Evolutionary conservation across 371 early-diverging fungal species (phyloP).

Genomic region (Syncephalastrum sp.): DNA sequence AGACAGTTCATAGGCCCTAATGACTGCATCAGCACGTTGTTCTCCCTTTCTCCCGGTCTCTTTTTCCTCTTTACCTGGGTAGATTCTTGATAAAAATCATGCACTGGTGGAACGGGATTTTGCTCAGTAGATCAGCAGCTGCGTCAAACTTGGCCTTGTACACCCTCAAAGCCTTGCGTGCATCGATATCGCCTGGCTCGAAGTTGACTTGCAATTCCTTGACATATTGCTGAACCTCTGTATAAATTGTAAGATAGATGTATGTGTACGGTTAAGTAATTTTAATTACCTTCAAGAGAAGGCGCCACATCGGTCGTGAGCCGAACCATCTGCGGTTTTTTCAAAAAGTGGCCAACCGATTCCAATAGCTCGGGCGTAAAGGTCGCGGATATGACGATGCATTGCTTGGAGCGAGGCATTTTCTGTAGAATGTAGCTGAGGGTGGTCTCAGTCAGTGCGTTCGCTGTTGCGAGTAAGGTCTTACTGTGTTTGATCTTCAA

Average conservation of each 20-base stretch:
- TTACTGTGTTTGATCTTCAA: constrained; percentile 37
- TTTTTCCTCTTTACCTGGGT: constrained; percentile 18
- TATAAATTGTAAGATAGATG: not conserved
- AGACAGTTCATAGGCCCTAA: constrained; percentile 50
- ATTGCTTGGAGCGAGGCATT: constrained; percentile 45
- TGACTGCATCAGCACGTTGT: not conserved
- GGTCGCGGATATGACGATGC: constrained; percentile 64
- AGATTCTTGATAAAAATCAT: constrained; percentile 65
- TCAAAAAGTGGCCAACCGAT: constrained; percentile 36
- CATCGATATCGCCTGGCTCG: constrained; percentile 5
- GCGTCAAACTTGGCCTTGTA: constrained; percentile 56
- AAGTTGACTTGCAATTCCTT: constrained; percentile 21
- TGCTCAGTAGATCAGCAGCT: constrained; percentile 44
- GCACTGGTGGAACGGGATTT: constrained; percentile 64
- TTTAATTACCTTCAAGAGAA: constrained; percentile 47
- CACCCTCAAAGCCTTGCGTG: constrained; percentile 18
- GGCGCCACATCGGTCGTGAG: constrained; percentile 57
- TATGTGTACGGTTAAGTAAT: not conserved
- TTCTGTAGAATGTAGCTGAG: constrained; percentile 25
- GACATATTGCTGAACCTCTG: constrained; percentile 62
- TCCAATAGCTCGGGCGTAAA: constrained; percentile 53
- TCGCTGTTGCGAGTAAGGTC: too few relatives aligned
- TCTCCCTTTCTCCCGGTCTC: too few relatives aligned
- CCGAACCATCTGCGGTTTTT: constrained; percentile 52
- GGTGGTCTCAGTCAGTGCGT: not conserved